Percentiles rank a stretch among this genome's conserved stretches.
phyloP scores from a whole-genome alignment of 169 alveolate species.

The Perkinsus chesapeaki region DNA sequence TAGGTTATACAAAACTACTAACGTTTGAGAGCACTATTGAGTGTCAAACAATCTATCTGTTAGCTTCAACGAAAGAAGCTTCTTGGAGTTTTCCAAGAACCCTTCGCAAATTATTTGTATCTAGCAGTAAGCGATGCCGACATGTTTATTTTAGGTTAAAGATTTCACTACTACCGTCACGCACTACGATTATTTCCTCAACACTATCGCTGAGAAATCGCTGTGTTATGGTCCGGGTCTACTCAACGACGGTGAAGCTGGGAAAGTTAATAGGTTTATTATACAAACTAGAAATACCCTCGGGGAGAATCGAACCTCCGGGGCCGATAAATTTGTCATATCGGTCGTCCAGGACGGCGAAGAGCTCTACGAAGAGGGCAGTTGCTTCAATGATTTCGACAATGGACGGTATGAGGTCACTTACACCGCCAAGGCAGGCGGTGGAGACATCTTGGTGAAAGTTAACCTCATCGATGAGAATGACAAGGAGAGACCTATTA shows the following conservation, averaged over 20 bases:
- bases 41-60: no score
- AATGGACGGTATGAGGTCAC: constrained; percentile 49
- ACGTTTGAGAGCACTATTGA: no score
- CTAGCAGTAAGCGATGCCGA: background rate
- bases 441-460: constrained; percentile 47
- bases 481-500: constrained; percentile 64
- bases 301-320: constrained; percentile 80
- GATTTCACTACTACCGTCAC: constrained; percentile 2
- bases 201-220: constrained; percentile 79
- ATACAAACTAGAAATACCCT: constrained; percentile 79
- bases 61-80: no score
- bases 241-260: constrained; percentile 67
- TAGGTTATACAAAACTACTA: no score
- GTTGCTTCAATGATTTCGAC: constrained; percentile 29
- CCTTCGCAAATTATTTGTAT: no score
- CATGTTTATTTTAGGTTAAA: background rate
- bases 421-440: constrained; percentile 43
- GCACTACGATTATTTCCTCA: constrained; percentile 72
- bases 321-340: constrained; percentile 77
- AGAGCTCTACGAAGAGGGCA: constrained; percentile 14
- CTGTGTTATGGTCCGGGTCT: constrained; percentile 90
- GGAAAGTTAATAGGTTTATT: constrained; percentile 62
- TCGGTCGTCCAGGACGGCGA: constrained; percentile 26
- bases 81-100: no score
- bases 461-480: constrained; percentile 77